Evolutionary conservation across 768 basidiomycete species (phyloP).

Genomic region (Trametes meyenii): DNA sequence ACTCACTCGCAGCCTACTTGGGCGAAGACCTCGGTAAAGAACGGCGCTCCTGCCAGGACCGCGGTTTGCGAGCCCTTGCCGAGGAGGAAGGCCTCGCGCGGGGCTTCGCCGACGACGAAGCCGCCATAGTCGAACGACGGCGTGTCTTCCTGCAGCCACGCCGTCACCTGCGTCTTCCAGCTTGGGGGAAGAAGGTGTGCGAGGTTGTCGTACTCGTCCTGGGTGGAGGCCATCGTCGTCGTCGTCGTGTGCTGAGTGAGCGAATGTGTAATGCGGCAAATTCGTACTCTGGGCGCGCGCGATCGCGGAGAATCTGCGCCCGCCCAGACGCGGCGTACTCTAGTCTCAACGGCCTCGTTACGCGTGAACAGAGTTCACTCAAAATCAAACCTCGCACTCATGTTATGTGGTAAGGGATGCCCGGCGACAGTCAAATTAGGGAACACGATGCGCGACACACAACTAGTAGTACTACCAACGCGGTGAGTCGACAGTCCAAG

Average conservation of each 20-base stretch:
- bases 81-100: slow-evolving; percentile 83
- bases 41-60: slow-evolving; percentile 92
- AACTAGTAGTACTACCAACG: slow-evolving; percentile 11
- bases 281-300: neutral
- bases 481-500: slow-evolving; percentile 5
- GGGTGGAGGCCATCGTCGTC: slow-evolving; percentile 9
- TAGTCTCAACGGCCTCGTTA: too few species aligned
- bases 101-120: slow-evolving; percentile 91
- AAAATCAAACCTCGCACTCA: too few species aligned
- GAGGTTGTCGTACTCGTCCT: slow-evolving; percentile 29
- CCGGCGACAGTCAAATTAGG: neutral
- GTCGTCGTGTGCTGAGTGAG: neutral
- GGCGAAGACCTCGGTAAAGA: slow-evolving; percentile 90
- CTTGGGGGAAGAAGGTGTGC: slow-evolving; percentile 88
- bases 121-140: slow-evolving; percentile 98
- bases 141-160: slow-evolving; percentile 91
- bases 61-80: slow-evolving; percentile 82
- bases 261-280: neutral
- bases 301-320: too few species aligned
- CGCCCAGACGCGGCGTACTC: too few species aligned
- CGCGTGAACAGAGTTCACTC: too few species aligned
- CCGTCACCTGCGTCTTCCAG: slow-evolving; percentile 81
- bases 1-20: slow-evolving; percentile 91
- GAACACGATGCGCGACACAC: neutral
- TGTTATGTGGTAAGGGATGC: too few species aligned